phyloP scores from a whole-genome alignment of 164 flowering plant species.

The Magnolia kwangsiensis region DNA sequence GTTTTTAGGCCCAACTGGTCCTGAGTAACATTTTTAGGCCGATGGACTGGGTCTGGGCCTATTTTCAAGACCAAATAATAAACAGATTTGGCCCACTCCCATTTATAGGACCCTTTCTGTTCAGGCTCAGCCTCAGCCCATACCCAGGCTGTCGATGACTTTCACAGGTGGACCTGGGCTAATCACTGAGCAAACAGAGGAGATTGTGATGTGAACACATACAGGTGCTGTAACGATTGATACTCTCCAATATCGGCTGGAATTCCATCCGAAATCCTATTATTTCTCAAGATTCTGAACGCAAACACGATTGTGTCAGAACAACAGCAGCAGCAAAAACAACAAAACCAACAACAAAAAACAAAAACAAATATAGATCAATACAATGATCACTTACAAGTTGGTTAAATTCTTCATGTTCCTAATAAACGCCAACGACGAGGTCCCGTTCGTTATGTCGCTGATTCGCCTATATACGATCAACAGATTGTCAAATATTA shows the following conservation, averaged over 20 bases:
- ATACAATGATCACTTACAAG: slow-evolving; percentile 18
- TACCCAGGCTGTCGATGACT: not conserved
- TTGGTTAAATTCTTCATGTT: slow-evolving; percentile 25
- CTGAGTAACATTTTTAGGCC: not conserved
- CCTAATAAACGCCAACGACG: slow-evolving; percentile 40
- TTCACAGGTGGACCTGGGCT: not conserved
- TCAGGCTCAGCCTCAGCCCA: slow-evolving; percentile 11
- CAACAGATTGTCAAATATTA: slow-evolving; percentile 2
- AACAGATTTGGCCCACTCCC: not conserved
- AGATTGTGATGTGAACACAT: slow-evolving; percentile 22
- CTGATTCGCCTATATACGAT: slow-evolving; percentile 50
- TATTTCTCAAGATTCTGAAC: slow-evolving; percentile 60
- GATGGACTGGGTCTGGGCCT: not conserved
- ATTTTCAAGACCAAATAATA: slow-evolving; percentile 4
- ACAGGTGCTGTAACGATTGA: slow-evolving; percentile 45
- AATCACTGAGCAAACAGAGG: not conserved
- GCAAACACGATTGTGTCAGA: not conserved
- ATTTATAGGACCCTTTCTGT: slow-evolving; percentile 8
- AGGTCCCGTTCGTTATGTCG: slow-evolving; percentile 60
- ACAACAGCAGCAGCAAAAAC: not conserved
- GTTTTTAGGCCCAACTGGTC: not conserved
- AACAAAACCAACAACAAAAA: not conserved
- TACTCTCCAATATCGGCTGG: slow-evolving; percentile 51
- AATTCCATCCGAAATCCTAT: slow-evolving; percentile 52
- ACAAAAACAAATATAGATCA: not conserved